Evolutionary conservation across 345 rosid species (phyloP).

Genomic region (Ricinus communis): DNA sequence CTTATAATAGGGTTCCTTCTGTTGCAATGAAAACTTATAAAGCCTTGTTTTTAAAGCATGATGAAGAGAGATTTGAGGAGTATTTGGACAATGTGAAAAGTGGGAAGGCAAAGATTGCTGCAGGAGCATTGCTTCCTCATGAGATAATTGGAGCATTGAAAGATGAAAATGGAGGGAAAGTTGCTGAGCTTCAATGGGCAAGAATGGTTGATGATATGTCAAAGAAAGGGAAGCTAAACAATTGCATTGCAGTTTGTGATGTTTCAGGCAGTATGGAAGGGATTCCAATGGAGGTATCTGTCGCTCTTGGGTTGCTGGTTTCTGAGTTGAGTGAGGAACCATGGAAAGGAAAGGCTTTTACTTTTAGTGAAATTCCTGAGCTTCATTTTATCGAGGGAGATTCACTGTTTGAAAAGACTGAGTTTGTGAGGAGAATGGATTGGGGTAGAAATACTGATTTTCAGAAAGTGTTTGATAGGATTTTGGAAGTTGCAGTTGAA

Average conservation of each 20-base stretch:
- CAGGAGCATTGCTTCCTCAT: constrained; percentile 20
- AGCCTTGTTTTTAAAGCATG: constrained; percentile 9
- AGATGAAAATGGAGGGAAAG: constrained; percentile 8
- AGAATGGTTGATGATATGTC: constrained; percentile 53
- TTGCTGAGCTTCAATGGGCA: constrained; percentile 24
- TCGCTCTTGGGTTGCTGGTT: not conserved
- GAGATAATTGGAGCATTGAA: constrained; percentile 2
- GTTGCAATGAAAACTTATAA: constrained; percentile 17
- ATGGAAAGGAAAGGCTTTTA: constrained; percentile 4
- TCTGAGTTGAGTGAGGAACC: constrained; percentile 5
- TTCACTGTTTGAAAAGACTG: constrained; percentile 9
- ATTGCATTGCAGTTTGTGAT: not conserved
- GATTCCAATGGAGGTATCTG: not conserved
- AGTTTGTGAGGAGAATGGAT: constrained; percentile 16
- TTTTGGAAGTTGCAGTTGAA: constrained; percentile 10
- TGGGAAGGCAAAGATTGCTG: constrained; percentile 19
- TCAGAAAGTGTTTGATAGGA: constrained; percentile 21
- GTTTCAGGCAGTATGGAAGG: not conserved
- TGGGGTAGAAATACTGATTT: constrained; percentile 15
- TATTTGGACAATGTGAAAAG: constrained; percentile 16
- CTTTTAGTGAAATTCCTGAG: constrained; percentile 11
- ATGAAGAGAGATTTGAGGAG: constrained; percentile 11
- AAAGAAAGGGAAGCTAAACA: constrained; percentile 32
- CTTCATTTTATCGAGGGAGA: constrained; percentile 13
- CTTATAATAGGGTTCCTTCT: constrained; percentile 16